phyloP scores from a whole-genome alignment of 176 grass and related monocot species.

The Ensete ventricosum region DNA sequence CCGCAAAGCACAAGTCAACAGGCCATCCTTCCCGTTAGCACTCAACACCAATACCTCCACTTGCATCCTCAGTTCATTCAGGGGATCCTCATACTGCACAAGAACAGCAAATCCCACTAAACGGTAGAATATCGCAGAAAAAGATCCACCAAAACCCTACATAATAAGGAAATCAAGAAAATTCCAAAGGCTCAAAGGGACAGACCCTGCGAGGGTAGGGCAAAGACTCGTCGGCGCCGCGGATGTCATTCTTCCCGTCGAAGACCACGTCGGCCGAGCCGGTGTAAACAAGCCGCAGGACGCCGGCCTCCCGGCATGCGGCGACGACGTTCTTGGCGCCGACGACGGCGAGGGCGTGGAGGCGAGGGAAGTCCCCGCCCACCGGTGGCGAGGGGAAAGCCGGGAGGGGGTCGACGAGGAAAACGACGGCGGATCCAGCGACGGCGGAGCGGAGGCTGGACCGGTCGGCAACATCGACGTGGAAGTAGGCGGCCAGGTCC shows the following conservation, averaged over 20 bases:
- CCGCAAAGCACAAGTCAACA: conserved; percentile 66
- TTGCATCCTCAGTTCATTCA: conserved; percentile 72
- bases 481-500: conserved; percentile 16
- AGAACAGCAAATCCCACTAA: conserved; percentile 10
- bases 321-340: conserved; percentile 45
- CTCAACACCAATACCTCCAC: conserved; percentile 68
- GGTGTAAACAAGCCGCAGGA: conserved; percentile 61
- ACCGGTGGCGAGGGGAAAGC: neutral
- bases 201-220: conserved; percentile 59
- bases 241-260: conserved; percentile 30
- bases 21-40: conserved; percentile 45
- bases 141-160: neutral
- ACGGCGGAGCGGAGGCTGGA: conserved; percentile 23
- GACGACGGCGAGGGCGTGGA: conserved; percentile 44
- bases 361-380: conserved; percentile 34
- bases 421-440: conserved; percentile 39
- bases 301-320: conserved; percentile 36
- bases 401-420: conserved; percentile 63
- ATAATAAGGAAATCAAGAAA: neutral
- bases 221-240: conserved; percentile 43
- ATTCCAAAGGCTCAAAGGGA: neutral
- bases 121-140: neutral
- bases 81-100: conserved; percentile 40
- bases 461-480: conserved; percentile 33
- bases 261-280: conserved; percentile 54